These are phyloP conservation scores for Clarireedia hainanense DNA, from an alignment of 2,329 filamentous ascomycete species.

Conservation along the genomic window DNA sequence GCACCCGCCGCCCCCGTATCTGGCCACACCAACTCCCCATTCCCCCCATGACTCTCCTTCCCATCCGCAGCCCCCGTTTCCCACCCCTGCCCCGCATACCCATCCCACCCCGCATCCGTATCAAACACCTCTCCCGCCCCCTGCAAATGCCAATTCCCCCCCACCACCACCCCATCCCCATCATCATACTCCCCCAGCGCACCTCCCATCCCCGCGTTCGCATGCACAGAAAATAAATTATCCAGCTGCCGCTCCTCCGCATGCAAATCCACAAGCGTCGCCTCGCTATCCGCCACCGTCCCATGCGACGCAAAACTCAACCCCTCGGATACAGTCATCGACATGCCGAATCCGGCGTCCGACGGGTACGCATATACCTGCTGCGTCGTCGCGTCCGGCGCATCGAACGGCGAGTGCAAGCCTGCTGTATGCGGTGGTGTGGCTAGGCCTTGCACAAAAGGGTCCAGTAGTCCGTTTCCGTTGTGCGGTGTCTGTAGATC, in stretches of 20 bases:
- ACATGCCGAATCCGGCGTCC: conserved; percentile 14
- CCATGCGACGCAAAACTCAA: conserved; percentile 33
- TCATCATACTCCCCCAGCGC: background rate
- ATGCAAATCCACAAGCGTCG: conserved; percentile 1
- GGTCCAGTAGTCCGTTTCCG: conserved; percentile 36
- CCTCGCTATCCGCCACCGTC: conserved; percentile 24
- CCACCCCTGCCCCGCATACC: background rate
- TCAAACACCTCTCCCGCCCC: background rate
- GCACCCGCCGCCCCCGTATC: background rate
- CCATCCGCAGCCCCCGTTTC: background rate
- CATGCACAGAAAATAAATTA: background rate
- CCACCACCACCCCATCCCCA: background rate
- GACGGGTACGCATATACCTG: conserved; percentile 11
- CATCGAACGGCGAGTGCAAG: conserved; percentile 31
- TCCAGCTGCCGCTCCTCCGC: background rate
- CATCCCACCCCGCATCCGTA: background rate
- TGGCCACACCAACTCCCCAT: background rate
- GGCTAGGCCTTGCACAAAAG: conserved; percentile 44
- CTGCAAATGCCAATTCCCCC: background rate
- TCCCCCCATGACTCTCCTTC: background rate
- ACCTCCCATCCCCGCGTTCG: background rate
- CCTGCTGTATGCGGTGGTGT: conserved; percentile 50
- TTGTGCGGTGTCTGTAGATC: background rate
- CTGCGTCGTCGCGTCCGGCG: background rate
- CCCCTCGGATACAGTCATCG: conserved; percentile 16